Evolutionary conservation across 768 basidiomycete species (phyloP), one percentile per base, ranked within the genome.

Genomic region (Pulveroboletus sp.): DNA sequence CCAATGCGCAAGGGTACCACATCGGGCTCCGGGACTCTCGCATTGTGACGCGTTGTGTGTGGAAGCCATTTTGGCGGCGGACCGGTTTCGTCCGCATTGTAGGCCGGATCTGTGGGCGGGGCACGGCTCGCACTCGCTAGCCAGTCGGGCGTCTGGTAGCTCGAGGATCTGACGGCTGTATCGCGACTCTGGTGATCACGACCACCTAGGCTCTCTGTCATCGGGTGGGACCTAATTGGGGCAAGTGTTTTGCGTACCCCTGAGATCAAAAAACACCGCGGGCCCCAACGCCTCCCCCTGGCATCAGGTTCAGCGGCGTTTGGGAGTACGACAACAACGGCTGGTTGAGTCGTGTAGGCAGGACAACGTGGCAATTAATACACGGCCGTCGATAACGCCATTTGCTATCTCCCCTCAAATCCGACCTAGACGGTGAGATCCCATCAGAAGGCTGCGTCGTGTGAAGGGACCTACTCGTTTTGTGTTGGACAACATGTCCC

Each of bases 1-100:
- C 37, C n/a, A 37, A 37, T 31, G 36, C 30, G 55, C 58, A 51
- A 50, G 46, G 41, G 43, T 50, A 60, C 48, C 55, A 57, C 44
- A 60, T 57, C 51, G 31, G 50, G 62, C n/a, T 39, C 39, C 59
- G 53, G 49, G 50, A 36, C 53, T 60, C 8, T 57, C 53, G 41
- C 55, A 57, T 50, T 57, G 55, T 43, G 50, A 47, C 40, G 17
- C 39, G 36, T 38, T 35, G 58, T 40, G 40, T 61, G 43, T 33
- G 32, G 32, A 28, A 42, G 49, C 39, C 43, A 44, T 46, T 45
- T 49, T 18, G 24, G 35, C 30, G 48, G 21, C 21, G 21, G 21
- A 42, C 46, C 61, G 48, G 21, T 39, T 64, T 52, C 52, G 60
- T 62, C 31, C 50, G 38, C 46, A 13, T 14, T 21, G 21, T 4